Conservation (phyloP, 1,139 yeast genomes). For the Kodamaea arcana region DNA sequence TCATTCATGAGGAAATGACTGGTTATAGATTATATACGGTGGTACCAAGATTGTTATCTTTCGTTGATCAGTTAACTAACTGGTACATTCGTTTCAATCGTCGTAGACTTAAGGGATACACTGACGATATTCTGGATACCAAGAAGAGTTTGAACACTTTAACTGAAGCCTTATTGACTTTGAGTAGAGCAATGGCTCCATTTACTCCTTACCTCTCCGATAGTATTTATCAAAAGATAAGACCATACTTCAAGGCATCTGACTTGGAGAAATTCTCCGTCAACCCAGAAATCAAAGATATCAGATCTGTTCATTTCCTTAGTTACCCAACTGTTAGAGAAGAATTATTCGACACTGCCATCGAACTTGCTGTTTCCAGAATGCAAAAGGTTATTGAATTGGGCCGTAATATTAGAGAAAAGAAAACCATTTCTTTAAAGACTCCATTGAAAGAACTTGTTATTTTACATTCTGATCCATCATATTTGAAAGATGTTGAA, state of each 20-base stretch:
- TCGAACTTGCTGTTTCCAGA: constrained; percentile 82
- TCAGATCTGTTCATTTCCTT: constrained; percentile 88
- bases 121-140: constrained; percentile 74
- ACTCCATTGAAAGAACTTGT: constrained; percentile 89
- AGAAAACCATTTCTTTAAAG: constrained; percentile 88
- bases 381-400: constrained; percentile 97
- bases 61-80: constrained; percentile 93
- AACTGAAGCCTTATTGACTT: constrained; percentile 82
- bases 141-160: constrained; percentile 82
- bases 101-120: constrained; percentile 87
- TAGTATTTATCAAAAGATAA: constrained; percentile 76
- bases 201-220: constrained; percentile 96
- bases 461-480: constrained; percentile 74
- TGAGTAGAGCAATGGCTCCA: constrained; percentile 97
- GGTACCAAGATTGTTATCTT: constrained; percentile 82
- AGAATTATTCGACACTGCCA: constrained; percentile 73
- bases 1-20: constrained; percentile 84
- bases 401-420: constrained; percentile 95
- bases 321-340: constrained; percentile 82
- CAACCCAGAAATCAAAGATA: constrained; percentile 47
- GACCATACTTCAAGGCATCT: constrained; percentile 53
- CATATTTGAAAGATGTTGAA: constrained; percentile 73
- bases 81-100: constrained; percentile 99
- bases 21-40: constrained; percentile 91
- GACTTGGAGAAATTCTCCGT: constrained; percentile 43